Evolutionary conservation across 345 rosid species (phyloP).

Genomic region (Eucalyptus regnans): DNA sequence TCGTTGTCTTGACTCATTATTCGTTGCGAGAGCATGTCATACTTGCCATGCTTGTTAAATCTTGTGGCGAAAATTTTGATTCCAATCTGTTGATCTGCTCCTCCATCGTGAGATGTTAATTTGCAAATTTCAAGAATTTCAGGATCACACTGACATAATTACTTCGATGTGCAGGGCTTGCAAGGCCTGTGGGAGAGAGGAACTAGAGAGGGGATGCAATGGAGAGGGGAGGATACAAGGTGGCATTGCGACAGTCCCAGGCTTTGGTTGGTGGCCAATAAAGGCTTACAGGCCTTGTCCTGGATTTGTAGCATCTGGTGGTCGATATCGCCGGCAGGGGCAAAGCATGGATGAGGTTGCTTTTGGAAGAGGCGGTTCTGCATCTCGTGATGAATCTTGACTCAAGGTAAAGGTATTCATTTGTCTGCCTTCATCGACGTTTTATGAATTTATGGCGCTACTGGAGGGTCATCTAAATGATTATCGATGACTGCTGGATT

Average conservation of each 20-base stretch:
- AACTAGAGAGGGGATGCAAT: conserved; percentile 76
- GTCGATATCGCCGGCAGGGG: conserved; percentile 61
- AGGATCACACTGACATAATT: neutral
- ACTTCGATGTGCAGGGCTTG: conserved; percentile 44
- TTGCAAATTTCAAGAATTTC: neutral
- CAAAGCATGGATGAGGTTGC: conserved; percentile 97
- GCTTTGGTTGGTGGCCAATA: conserved; percentile 99
- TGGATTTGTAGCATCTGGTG: conserved; percentile 75
- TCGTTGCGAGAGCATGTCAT: neutral
- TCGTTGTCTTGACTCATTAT: neutral
- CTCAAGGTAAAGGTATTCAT: conserved; percentile 11
- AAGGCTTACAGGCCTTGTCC: conserved; percentile 97
- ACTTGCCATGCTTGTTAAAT: neutral
- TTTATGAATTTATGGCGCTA: neutral
- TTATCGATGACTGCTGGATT: neutral
- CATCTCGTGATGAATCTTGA: conserved; percentile 1
- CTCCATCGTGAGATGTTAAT: neutral
- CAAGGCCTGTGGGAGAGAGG: conserved; percentile 68
- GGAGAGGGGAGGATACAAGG: conserved; percentile 98
- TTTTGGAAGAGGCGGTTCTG: conserved; percentile 32
- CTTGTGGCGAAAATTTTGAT: neutral
- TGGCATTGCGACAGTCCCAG: conserved; percentile 88
- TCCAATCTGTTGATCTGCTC: neutral
- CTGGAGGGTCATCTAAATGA: neutral
- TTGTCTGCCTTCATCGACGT: neutral